phyloP scores from a whole-genome alignment of 192 early-diverging fungal species.

The Chytriomyces confervae region DNA sequence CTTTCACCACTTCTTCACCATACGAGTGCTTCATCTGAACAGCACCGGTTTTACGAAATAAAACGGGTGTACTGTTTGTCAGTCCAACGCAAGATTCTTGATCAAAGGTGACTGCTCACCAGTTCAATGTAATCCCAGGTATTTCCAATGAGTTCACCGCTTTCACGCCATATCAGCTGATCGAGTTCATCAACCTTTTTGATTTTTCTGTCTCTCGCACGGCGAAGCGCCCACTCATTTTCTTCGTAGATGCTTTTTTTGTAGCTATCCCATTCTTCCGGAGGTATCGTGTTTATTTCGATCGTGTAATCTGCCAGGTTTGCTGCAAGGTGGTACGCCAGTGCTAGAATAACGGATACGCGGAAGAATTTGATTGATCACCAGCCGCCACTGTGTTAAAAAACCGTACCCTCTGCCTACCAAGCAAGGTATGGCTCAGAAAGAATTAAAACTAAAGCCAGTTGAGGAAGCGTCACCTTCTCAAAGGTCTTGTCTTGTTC shows the following conservation, averaged over 20 bases:
- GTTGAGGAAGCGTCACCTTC: constrained; percentile 16
- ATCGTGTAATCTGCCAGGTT: constrained; percentile 29
- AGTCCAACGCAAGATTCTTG: not conserved
- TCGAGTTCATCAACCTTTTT: constrained; percentile 17
- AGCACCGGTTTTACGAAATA: not conserved
- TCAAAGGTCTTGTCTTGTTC: constrained; percentile 26
- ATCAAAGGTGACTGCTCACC: not conserved
- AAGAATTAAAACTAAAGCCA: not conserved
- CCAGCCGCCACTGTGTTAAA: not conserved
- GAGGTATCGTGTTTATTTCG: constrained; percentile 21
- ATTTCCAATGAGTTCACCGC: constrained; percentile 32
- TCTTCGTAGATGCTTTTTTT: constrained; percentile 1
- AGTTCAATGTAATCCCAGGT: constrained; percentile 25
- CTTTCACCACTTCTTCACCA: constrained; percentile 12
- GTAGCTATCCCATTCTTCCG: constrained; percentile 23
- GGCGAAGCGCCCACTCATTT: constrained; percentile 18
- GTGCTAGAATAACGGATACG: not conserved
- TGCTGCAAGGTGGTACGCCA: constrained; percentile 23
- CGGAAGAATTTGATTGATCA: not conserved
- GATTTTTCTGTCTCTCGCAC: constrained; percentile 23
- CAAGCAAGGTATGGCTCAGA: not conserved
- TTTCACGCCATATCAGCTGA: constrained; percentile 30
- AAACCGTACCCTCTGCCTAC: no score
- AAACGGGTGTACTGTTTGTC: not conserved
- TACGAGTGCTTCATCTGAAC: constrained; percentile 30